Conservation (phyloP, 2,329 filamentous ascomycete genomes). For the Fusarium miscanthi region DNA sequence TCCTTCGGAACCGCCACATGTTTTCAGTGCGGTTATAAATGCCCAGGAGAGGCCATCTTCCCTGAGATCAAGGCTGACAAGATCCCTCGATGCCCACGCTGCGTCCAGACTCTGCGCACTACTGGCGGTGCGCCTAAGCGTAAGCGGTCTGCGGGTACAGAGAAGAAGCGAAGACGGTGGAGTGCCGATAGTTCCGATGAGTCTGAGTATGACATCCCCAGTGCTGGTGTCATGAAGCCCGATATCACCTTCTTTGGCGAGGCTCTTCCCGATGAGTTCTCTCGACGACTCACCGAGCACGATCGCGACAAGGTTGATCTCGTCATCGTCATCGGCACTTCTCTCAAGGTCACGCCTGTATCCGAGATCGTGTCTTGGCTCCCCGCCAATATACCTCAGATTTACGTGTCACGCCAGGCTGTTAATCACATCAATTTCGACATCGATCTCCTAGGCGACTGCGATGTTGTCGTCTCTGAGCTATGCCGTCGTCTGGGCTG, state of each 20-base stretch:
- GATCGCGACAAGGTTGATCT: conserved; percentile 86
- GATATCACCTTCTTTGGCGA: conserved; percentile 99
- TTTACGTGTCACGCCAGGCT: conserved; percentile 88
- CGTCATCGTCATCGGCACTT: conserved; percentile 95
- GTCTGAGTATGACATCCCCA: conserved; percentile 66
- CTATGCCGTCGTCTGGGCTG: conserved; percentile 85
- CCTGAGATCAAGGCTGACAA: conserved; percentile 79
- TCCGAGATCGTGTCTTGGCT: conserved; percentile 88
- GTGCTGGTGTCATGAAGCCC: conserved; percentile 89
- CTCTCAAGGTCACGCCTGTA: conserved; percentile 94
- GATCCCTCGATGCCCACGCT: conserved; percentile 82
- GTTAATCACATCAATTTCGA: conserved; percentile 94
- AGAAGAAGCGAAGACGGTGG: conserved; percentile 57
- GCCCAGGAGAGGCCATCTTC: conserved; percentile 82
- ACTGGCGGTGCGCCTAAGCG: conserved; percentile 49
- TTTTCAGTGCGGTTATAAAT: conserved; percentile 80
- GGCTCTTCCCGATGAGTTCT: conserved; percentile 85
- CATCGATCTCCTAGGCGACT: conserved; percentile 94
- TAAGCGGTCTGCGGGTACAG: conserved; percentile 54
- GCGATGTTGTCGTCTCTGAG: conserved; percentile 89
- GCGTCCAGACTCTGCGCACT: conserved; percentile 64
- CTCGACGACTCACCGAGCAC: conserved; percentile 79
- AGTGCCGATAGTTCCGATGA: conserved; percentile 56
- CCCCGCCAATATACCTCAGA: conserved; percentile 83
- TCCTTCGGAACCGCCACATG: conserved; percentile 95